These are phyloP conservation scores for Leccinum rimulosum DNA, from an alignment of 768 basidiomycete genomes.

Conservation along the genomic window DNA sequence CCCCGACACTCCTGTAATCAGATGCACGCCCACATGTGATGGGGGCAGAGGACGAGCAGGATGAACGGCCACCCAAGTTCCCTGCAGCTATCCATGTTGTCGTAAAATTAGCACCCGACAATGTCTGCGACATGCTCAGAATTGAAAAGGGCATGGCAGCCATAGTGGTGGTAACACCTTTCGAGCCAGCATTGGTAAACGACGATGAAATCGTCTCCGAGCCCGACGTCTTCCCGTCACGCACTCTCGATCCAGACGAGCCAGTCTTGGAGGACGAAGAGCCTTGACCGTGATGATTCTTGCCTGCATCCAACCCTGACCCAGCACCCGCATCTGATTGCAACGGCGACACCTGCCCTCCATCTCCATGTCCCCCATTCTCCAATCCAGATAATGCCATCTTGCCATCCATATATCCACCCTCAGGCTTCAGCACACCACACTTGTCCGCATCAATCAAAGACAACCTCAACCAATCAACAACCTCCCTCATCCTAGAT, in stretches of 20 bases:
- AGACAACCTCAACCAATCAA: slow-evolving; percentile 25
- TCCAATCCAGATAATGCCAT: slow-evolving; percentile 1
- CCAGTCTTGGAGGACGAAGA: too few relatives aligned
- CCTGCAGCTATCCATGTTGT: too few relatives aligned
- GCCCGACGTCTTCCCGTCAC: too few relatives aligned
- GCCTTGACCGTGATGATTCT: too few relatives aligned
- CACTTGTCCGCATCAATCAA: slow-evolving; percentile 23
- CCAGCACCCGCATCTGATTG: background rate
- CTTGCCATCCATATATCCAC: slow-evolving; percentile 9
- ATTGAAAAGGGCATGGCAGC: slow-evolving; percentile 19
- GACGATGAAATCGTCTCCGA: too few relatives aligned
- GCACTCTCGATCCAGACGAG: too few relatives aligned
- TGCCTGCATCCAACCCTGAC: too few relatives aligned
- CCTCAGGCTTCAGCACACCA: background rate
- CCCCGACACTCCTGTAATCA: too few relatives aligned
- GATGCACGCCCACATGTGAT: too few relatives aligned
- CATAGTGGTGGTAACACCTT: background rate
- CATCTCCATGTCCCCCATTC: slow-evolving; percentile 1
- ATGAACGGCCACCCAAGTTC: too few relatives aligned
- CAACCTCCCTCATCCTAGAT: slow-evolving; percentile 29
- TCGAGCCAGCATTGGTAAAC: too few relatives aligned
- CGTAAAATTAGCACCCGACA: background rate
- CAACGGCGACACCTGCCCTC: slow-evolving; percentile 1
- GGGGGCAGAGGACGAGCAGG: too few relatives aligned
- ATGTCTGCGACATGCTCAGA: slow-evolving; percentile 10